Percentiles rank a stretch among this genome's conserved stretches.
Evolutionary conservation across 2,329 filamentous ascomycete species (phyloP).

Genomic region (Fusarium clavum): DNA sequence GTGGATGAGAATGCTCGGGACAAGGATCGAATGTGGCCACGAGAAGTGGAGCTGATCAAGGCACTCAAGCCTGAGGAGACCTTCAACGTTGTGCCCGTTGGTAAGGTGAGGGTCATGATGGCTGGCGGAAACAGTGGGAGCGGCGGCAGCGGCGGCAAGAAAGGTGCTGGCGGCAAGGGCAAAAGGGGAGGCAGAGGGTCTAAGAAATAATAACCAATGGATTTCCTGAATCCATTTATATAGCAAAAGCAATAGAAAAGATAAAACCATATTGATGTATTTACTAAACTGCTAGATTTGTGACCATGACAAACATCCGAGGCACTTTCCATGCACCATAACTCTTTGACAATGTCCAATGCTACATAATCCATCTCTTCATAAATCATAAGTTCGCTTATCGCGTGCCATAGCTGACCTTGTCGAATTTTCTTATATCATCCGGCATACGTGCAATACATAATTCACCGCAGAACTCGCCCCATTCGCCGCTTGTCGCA

Average conservation of each 20-base stretch:
- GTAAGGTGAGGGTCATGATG: conserved; percentile 84
- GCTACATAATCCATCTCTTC: conserved; percentile 13
- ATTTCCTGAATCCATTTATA: background rate
- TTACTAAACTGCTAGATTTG: conserved; percentile 24
- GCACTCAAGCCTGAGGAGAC: conserved; percentile 84
- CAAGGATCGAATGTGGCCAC: conserved; percentile 82
- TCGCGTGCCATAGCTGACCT: conserved; percentile 44
- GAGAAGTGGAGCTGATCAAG: conserved; percentile 87
- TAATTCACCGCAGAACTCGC: conserved; percentile 78
- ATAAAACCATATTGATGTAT: conserved; percentile 11
- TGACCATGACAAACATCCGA: conserved; percentile 20
- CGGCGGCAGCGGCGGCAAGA: conserved; percentile 57
- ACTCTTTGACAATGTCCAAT: conserved; percentile 2
- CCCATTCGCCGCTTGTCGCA: conserved; percentile 81
- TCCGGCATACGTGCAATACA: conserved; percentile 72
- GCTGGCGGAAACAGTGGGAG: conserved; percentile 54
- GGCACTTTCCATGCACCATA: conserved; percentile 12
- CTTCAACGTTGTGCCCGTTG: conserved; percentile 82
- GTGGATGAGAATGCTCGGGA: conserved; percentile 71
- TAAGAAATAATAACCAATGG: conserved; percentile 52
- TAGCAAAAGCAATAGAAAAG: conserved; percentile 4
- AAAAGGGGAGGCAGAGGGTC: conserved; percentile 57
- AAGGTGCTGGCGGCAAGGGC: conserved; percentile 50
- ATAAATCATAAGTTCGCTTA: conserved; percentile 15
- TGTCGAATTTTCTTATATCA: conserved; percentile 66